Conservation (phyloP, 2,329 filamentous ascomycete species). For the Cucurbitaria berberidis region DNA sequence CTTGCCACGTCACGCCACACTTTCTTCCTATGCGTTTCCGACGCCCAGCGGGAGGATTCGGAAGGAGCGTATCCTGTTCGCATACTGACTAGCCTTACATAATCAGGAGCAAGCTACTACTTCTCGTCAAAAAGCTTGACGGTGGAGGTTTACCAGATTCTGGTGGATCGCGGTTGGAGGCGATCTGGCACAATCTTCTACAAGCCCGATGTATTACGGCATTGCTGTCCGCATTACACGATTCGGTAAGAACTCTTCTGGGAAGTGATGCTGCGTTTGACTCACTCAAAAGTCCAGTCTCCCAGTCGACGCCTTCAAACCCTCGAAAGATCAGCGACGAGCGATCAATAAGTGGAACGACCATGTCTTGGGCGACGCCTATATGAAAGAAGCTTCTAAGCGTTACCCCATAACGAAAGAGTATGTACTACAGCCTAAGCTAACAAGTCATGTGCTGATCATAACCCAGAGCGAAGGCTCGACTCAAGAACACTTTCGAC, state of each 20-base stretch:
- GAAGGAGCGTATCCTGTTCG: conserved; percentile 4
- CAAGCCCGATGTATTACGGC: conserved; percentile 75
- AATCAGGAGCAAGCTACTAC: conserved; percentile 75
- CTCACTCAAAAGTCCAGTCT: conserved; percentile 56
- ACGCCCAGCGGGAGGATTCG: conserved; percentile 15
- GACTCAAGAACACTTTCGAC: conserved; percentile 71
- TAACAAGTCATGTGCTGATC: conserved; percentile 5
- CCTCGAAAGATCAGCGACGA: conserved; percentile 75
- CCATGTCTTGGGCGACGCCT: conserved; percentile 71
- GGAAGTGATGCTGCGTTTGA: background rate
- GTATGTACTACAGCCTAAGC: conserved; percentile 47
- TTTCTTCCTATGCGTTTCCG: background rate
- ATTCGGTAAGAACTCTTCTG: conserved; percentile 58
- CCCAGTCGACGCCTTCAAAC: conserved; percentile 68
- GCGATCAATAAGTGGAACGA: conserved; percentile 78
- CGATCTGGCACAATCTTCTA: conserved; percentile 72
- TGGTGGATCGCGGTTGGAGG: conserved; percentile 80
- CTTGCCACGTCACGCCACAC: conserved; percentile 21
- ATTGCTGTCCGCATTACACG: conserved; percentile 93
- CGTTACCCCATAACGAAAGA: conserved; percentile 71
- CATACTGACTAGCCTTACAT: conserved; percentile 32
- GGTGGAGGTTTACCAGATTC: conserved; percentile 70
- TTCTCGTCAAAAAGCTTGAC: conserved; percentile 66
- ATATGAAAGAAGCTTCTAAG: conserved; percentile 67
- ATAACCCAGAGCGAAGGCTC: conserved; percentile 59